phyloP scores from a whole-genome alignment of 2,329 filamentous ascomycete genomes.

The Colletotrichum australisinense region DNA sequence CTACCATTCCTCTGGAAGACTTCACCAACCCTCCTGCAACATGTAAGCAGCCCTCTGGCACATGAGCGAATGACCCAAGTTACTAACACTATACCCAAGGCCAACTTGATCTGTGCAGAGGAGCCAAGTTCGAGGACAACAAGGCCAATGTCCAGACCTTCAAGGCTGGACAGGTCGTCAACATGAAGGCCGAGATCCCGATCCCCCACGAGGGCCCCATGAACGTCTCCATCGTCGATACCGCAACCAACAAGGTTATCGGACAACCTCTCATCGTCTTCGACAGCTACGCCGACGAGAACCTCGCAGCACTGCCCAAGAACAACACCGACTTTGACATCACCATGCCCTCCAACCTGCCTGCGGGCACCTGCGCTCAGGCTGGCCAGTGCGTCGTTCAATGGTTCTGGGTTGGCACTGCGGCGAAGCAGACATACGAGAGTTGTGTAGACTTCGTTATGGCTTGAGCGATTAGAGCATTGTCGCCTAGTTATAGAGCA shows the following conservation, averaged over 20 bases:
- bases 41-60: constrained; percentile 40
- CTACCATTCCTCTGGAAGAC: constrained; percentile 48
- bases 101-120: constrained; percentile 57
- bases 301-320: constrained; percentile 45
- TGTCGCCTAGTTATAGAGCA: neutral
- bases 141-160: constrained; percentile 54
- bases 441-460: constrained; percentile 50
- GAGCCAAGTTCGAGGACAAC: constrained; percentile 59
- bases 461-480: constrained; percentile 5
- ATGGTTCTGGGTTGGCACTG: constrained; percentile 57
- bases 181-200: constrained; percentile 52
- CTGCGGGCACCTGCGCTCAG: constrained; percentile 42
- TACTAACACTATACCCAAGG: constrained; percentile 14
- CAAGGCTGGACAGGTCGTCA: constrained; percentile 54
- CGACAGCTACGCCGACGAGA: constrained; percentile 64
- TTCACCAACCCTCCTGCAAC: constrained; percentile 38
- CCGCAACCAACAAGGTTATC: constrained; percentile 61
- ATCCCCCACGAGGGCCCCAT: constrained; percentile 58
- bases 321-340: constrained; percentile 60
- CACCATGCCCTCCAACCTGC: constrained; percentile 44
- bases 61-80: neutral
- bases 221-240: constrained; percentile 70
- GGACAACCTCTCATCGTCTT: constrained; percentile 65
- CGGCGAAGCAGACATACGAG: constrained; percentile 51
- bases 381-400: constrained; percentile 53